A percentile compares a stretch with the other conserved stretches of the same genome.
Conservation (phyloP, 2,329 filamentous ascomycete genomes). For the Septoria linicola region DNA sequence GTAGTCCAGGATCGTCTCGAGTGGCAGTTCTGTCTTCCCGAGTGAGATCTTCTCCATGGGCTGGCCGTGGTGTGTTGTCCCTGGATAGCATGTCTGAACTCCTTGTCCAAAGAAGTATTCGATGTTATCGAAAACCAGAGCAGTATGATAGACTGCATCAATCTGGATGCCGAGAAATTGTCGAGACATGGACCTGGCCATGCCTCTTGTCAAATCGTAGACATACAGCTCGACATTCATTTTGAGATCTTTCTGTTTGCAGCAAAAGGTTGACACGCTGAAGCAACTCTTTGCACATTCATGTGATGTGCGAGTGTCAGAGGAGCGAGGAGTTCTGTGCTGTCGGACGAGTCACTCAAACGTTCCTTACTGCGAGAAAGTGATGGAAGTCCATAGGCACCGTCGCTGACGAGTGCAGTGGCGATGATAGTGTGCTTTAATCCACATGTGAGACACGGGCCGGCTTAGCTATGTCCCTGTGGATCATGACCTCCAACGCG, state of each 20-base stretch:
- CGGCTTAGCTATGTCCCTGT: no score
- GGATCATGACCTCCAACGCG: no score
- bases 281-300: not conserved
- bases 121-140: constrained; percentile 76
- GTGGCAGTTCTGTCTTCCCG: constrained; percentile 73
- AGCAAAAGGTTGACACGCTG: not conserved
- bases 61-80: constrained; percentile 79
- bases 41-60: constrained; percentile 75
- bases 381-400: not conserved
- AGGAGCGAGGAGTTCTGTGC: not conserved
- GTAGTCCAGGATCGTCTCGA: constrained; percentile 83
- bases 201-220: constrained; percentile 51
- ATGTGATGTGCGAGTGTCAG: not conserved
- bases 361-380: not conserved
- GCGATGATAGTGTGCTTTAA: not conserved
- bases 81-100: constrained; percentile 76
- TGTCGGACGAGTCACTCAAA: not conserved
- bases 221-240: constrained; percentile 55
- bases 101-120: constrained; percentile 92
- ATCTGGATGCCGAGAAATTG: constrained; percentile 67
- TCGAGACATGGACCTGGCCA: constrained; percentile 52
- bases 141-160: constrained; percentile 94
- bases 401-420: constrained; percentile 1
- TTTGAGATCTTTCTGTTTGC: not conserved
- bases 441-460: no score